Conservation (phyloP, 2,329 filamentous ascomycete species). For the Biscogniauxia sp. region DNA sequence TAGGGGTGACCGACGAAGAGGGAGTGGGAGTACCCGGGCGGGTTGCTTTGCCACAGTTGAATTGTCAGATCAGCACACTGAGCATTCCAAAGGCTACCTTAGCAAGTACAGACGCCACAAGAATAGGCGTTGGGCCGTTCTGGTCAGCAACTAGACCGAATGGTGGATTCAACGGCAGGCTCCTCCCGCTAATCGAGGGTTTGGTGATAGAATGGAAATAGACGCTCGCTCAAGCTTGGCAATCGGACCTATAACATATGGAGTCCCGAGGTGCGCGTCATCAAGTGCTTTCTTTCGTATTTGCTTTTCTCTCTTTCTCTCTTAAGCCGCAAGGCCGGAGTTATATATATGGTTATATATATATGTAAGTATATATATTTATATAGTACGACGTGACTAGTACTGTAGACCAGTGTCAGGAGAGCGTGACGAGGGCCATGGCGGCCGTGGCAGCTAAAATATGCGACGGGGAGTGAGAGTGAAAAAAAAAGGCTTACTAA, state of each 20-base stretch:
- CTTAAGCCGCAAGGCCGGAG: neutral
- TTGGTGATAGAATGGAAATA: neutral
- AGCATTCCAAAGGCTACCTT: neutral
- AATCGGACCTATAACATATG: neutral
- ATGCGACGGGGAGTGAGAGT: conserved; percentile 9
- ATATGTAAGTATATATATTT: neutral
- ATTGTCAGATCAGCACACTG: conserved; percentile 9
- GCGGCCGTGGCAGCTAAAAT: conserved; percentile 13
- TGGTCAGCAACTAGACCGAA: neutral
- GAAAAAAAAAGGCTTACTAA: conserved; percentile 1
- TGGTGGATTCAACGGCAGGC: neutral
- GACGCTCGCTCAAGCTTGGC: neutral
- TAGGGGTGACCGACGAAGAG: conserved; percentile 9
- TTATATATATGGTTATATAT: neutral
- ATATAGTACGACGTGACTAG: conserved; percentile 1
- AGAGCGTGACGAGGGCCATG: conserved; percentile 7
- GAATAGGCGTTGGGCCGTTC: neutral
- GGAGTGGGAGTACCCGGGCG: conserved; percentile 5
- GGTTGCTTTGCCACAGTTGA: conserved; percentile 12
- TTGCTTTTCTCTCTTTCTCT: neutral
- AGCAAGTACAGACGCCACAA: conserved; percentile 1
- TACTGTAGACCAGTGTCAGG: conserved; percentile 6
- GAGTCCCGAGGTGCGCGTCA: neutral
- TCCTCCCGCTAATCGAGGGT: neutral
- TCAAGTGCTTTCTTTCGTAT: neutral